Evolutionary conservation across 2,329 filamentous ascomycete genomes (phyloP), one percentile per base, ranked within the genome.

Genomic region (Phyllosticta citriasiana): DNA sequence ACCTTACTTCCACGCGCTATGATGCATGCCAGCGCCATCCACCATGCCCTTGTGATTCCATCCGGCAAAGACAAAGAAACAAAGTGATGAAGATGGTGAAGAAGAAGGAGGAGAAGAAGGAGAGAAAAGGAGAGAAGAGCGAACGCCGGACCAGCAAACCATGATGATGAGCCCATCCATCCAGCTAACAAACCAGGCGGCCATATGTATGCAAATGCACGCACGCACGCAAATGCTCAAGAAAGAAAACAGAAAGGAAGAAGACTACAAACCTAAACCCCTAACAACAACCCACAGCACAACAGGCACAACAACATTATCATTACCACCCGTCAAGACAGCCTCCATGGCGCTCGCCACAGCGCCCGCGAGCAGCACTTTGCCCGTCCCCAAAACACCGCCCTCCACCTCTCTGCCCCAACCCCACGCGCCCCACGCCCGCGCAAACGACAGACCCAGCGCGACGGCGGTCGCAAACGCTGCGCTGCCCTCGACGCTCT

Each of bases 231-330:
- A 30, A 30, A 30, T 30, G 27, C 27, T 30, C 27, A 0, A 30
- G 27, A 30, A 30, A 30, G 14, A 14, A 40, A 14, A 40, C 9
- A 10, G 14, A 12, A 10, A 14, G 10, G 3, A 4, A 10, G 33
- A 56, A 12, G 8, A 14, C 55, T 59, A 68, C n/a, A 87, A 70
- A 60, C 82, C 82, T 63, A 93, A 74, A 22, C 89, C 90, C 74
- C 93, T 88, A 50, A 96, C 91, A 68, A 96, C 86, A 63, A 92
- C 83, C 94, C 94, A 99, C 63, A 99, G 76, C 57, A 96, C 86
- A 62, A 99, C 85, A 3, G 94, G 94, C 65, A 97, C 93, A 65
- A 97, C 87, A 19, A 99, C 94, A 79, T 99, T 99, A 79, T 99
- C 94, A 74, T 99, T 99, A 30, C 93, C 94, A 2, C 94, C 94